Evolutionary conservation across 148 eudicot genomes (phyloP), one percentile per base, ranked within the genome.

Genomic region (Cornus kousa): DNA sequence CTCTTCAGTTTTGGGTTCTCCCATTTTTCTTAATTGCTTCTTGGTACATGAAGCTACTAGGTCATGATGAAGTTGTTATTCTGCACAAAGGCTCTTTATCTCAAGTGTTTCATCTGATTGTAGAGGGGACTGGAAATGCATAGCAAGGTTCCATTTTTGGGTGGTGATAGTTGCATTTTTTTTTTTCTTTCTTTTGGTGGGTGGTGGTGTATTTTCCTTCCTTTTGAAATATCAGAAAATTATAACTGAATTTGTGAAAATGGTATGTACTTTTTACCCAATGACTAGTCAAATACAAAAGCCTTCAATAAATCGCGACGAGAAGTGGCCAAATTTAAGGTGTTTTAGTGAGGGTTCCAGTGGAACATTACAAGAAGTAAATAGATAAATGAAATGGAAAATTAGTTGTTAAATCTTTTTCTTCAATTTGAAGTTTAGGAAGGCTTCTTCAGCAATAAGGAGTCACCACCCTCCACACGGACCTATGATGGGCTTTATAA

Each of bases 41-140:
- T 32, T 55, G 78, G 59, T 75, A 19, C 23, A 8, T 74, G 69
- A 68, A 22, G 66, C 14, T 68, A 28, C 69, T 75, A 65, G 50
- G 43, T 22, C 75, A 37, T 78, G n/a, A 3, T 71, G n/a, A 17
- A 53, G 55, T 16, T 8, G 70, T 59, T 31, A 24, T 35, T 17
- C 39, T 57, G 48, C 74, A 46, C 20, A 4, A 24, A 19, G 31
- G 39, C 59, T 68, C 48, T 64, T 50, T 74, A 20, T 40, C 13
- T 5, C 14, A 32, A 48, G 10, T 31, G 28, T 76, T 46, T 72
- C 20, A 5, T 72, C 37, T 46, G 48, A 43, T 43, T 17, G 24
- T 28, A 24, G 5, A 9, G 43, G 68, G 65, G 33, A 32, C 59
- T 23, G 22, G 7, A 71, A 23, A 46, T 46, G 57, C 43, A 17